A percentile compares a stretch with the other conserved stretches of the same genome.
Evolutionary conservation across 345 rosid genomes (phyloP).

Genomic region (Hibiscus trionum): DNA sequence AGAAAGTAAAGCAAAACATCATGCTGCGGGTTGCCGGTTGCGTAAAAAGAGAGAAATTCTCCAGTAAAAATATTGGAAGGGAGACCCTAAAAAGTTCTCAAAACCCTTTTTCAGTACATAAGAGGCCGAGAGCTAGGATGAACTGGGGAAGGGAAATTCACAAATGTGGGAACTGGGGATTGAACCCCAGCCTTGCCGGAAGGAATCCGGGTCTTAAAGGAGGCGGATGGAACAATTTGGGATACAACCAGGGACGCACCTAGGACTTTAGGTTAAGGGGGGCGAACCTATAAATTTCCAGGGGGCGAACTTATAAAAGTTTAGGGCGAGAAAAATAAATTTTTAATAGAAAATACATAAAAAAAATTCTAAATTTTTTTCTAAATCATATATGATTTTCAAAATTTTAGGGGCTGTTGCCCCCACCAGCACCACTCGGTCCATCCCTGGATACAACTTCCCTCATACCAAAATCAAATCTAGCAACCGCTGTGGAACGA

Average conservation of each 20-base stretch:
- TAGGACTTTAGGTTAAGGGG: no score
- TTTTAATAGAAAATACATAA: no score
- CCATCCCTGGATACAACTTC: background rate
- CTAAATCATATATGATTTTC: no score
- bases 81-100: background rate
- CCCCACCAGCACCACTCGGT: no score
- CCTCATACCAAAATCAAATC: background rate
- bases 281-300: no score
- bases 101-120: background rate
- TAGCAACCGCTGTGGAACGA: background rate
- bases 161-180: background rate
- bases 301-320: no score
- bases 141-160: background rate
- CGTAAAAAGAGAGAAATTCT: no score
- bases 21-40: no score
- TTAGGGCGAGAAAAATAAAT: no score
- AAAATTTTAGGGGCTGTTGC: no score
- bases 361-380: no score
- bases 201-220: background rate
- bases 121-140: background rate
- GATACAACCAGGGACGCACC: no score
- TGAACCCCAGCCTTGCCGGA: background rate
- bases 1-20: background rate
- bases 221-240: background rate
- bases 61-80: background rate